Evolutionary conservation across 176 grass and related monocot species (phyloP), one percentile per base, ranked within the genome.

Genomic region (Lolium rigidum): DNA sequence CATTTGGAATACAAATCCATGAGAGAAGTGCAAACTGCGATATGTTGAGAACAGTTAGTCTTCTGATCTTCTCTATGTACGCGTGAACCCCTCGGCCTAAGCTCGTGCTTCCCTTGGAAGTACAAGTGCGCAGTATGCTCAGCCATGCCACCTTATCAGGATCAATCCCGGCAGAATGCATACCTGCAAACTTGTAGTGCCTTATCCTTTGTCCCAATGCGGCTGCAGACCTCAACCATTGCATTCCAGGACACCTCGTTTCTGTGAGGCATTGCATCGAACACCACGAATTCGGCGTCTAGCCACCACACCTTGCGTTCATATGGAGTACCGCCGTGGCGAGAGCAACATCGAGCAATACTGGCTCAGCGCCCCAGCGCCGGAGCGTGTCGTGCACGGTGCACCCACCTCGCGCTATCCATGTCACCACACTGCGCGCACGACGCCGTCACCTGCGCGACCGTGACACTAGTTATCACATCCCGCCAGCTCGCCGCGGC

Each of bases 211-310:
- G 49, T 69, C 8, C 75, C 85, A 56, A 76, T 55, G 5, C 47
- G 66, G 68, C 64, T 87, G 22, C 78, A 91, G 11, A 78, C 80
- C 49, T 72, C 74, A 52, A 84, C 78, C 49, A 91, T 76, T 20
- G 89, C 76, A 76, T 91, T 91, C 85, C 89, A 91, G 14, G 89
- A 87, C 35, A 81, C 18, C 68, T 91, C 57, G 14, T 84, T 84
- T 64, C 70, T 37, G 0, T 2, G 56, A 75, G 70, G 70, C 17
- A 84, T 84, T 84, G 9, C 44, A 35, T 76, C 82, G 57, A 84
- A 76, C 82, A 76, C 17, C 26, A 76, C 6, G 0, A 37, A 14
- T 62, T 56, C 70, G 13, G 25, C 55, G 4, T 51, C 25, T 0
- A 63, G 55, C 82, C 82, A 22, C 57, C 70, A 47, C 70, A 76